These are phyloP conservation scores for Nyctanthes arbortristis DNA, from an alignment of 257 asterid species.

Conservation along the genomic window DNA sequence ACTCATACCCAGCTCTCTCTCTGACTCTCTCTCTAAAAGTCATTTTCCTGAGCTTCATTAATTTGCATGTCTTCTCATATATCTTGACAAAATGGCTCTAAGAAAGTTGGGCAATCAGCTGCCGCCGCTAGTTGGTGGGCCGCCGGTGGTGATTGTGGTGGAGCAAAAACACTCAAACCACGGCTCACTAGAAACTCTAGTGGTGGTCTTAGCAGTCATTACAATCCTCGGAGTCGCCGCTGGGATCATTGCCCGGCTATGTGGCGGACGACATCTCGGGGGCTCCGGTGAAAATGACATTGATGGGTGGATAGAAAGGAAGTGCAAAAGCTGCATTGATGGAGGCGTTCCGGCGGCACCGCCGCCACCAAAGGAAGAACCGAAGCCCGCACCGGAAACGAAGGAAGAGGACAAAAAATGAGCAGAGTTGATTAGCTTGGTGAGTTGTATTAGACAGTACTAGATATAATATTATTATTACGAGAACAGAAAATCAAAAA, in stretches of 20 bases:
- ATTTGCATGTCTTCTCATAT: background rate
- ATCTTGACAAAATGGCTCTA: conserved; percentile 20
- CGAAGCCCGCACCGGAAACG: conserved; percentile 27
- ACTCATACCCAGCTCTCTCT: background rate
- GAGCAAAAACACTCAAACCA: conserved; percentile 46
- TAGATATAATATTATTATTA: no score
- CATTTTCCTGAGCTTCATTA: background rate
- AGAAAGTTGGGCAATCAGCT: conserved; percentile 37
- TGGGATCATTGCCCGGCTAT: conserved; percentile 71
- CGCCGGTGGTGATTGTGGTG: conserved; percentile 43
- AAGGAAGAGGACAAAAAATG: conserved; percentile 28
- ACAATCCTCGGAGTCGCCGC: conserved; percentile 71
- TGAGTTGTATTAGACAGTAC: background rate
- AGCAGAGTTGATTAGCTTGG: background rate
- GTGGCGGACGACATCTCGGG: conserved; percentile 71
- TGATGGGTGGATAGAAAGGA: conserved; percentile 86
- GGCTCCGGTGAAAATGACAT: conserved; percentile 72
- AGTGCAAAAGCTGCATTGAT: conserved; percentile 76
- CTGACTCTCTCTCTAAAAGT: background rate
- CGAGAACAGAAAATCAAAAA: no score
- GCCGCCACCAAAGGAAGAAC: conserved; percentile 38
- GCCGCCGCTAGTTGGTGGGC: conserved; percentile 70
- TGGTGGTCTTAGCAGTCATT: conserved; percentile 80
- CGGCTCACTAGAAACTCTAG: conserved; percentile 74
- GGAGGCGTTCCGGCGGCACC: conserved; percentile 45